Evolutionary conservation across 257 asterid genomes (phyloP), one percentile per base, ranked within the genome.

Genomic region (Solanum bulbocastanum): DNA sequence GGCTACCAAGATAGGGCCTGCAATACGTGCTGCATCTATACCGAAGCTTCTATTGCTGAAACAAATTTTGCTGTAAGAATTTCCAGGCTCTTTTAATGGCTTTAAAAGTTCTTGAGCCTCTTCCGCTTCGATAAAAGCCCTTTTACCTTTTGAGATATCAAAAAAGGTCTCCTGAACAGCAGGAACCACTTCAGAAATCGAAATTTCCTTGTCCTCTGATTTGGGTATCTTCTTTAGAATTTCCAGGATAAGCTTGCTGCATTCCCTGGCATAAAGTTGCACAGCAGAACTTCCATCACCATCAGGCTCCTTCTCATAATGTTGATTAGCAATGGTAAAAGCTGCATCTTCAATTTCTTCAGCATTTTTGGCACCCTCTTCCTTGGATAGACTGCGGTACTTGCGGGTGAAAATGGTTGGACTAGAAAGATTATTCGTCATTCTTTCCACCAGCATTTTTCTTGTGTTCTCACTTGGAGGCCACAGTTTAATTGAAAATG

Each of bases 221-320:
- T 6, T 87, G 71, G 92, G 86, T 3, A 92, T 93, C 85, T 92
- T 92, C 89, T 96, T 95, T 7, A 96, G 96, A 90, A 93, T 93
- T 36, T 93, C 97, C 88, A 97, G 78, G 84, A 95, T 94, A 58
- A 95, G 96, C 92, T 93, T 93, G 91, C 99, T 97, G 91, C 99
- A 97, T 88, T 96, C 98, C 86, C 88, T 95, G 71, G 99, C 98
- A 91, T 97, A 97, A 87, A 96, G 93, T 88, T 97, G 99, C 89
- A 97, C 98, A 35, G 99, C 98, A 46, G 98, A 89, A 90, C 98
- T 95, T 82, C 99, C 99, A 90, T 97, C 99, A 83, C 99, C 99
- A 90, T 94, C 98, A 23, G 98, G 98, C 90, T 94, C 97, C 88
- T 91, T 94, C 82, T 93, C 96, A 69, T 93, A 95, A 78, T 94